Evolutionary conservation across 805 yeast species (phyloP).

Genomic region (Candida sithepensis): DNA sequence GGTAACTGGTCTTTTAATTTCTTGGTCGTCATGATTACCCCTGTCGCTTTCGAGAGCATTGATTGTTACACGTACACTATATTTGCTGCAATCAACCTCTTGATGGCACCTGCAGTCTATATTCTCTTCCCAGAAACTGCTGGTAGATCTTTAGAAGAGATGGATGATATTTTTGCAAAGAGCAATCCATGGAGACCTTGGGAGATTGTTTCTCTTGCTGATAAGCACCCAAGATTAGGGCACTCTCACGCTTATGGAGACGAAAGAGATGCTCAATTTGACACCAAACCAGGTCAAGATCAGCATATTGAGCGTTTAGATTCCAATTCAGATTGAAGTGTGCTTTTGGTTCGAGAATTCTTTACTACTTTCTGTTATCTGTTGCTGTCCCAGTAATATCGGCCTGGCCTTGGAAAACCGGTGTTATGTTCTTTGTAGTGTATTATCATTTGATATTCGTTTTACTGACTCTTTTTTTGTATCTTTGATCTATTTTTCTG

Average conservation of each 20-base stretch:
- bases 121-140: slow-evolving; percentile 45
- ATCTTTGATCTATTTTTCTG: too few species aligned
- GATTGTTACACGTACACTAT: slow-evolving; percentile 40
- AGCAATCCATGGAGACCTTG: slow-evolving; percentile 37
- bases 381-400: too few species aligned
- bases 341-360: too few species aligned
- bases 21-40: slow-evolving; percentile 52
- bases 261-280: not conserved
- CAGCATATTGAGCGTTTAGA: not conserved
- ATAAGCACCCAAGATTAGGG: slow-evolving; percentile 24
- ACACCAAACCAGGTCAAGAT: not conserved
- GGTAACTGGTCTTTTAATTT: slow-evolving; percentile 59
- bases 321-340: not conserved
- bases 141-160: slow-evolving; percentile 44
- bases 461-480: too few species aligned
- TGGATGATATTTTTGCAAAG: slow-evolving; percentile 33
- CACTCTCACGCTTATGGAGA: not conserved
- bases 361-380: too few species aligned
- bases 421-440: too few species aligned
- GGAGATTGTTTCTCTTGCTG: slow-evolving; percentile 38
- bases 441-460: too few species aligned
- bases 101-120: slow-evolving; percentile 39
- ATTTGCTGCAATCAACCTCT: slow-evolving; percentile 41
- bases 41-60: slow-evolving; percentile 38
- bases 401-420: too few species aligned